Evolutionary conservation across 2,329 filamentous ascomycete genomes (phyloP).

Genomic region (Pestalotiopsis sp.): DNA sequence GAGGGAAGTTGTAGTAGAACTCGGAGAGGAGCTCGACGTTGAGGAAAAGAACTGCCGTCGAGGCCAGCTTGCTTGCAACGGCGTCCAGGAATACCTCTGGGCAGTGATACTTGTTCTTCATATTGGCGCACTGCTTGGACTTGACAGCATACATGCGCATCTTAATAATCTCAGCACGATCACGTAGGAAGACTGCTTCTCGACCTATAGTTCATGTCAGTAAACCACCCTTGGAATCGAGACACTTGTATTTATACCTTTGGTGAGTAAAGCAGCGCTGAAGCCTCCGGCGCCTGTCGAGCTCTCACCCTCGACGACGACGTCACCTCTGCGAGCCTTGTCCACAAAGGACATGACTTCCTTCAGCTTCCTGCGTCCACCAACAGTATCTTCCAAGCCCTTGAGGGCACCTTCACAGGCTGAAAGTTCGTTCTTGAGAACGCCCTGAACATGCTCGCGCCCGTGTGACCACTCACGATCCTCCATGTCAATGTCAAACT

Average conservation of each 20-base stretch:
- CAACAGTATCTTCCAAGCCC: conserved; percentile 74
- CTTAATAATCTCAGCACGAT: conserved; percentile 86
- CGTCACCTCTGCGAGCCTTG: conserved; percentile 82
- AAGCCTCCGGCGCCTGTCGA: conserved; percentile 90
- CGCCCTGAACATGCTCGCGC: conserved; percentile 76
- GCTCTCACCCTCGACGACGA: conserved; percentile 82
- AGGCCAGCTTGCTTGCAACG: conserved; percentile 90
- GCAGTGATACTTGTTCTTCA: conserved; percentile 94
- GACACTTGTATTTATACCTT: conserved; percentile 57
- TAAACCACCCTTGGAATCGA: background rate
- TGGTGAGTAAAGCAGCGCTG: conserved; percentile 80
- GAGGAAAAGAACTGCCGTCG: conserved; percentile 93
- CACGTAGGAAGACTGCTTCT: conserved; percentile 91
- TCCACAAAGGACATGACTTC: conserved; percentile 94
- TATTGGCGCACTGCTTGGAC: conserved; percentile 82
- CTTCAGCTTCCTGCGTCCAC: conserved; percentile 79
- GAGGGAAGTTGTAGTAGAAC: conserved; percentile 97
- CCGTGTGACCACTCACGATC: conserved; percentile 86
- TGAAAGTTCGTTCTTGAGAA: conserved; percentile 84
- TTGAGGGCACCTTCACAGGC: conserved; percentile 82
- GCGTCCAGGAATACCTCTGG: conserved; percentile 98
- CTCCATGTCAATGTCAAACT: conserved; percentile 95
- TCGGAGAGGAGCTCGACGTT: conserved; percentile 96
- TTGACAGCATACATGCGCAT: conserved; percentile 88
- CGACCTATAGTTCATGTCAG: conserved; percentile 62